Conservation (phyloP, 164 flowering plant genomes). For the Liriodendron chinense region DNA sequence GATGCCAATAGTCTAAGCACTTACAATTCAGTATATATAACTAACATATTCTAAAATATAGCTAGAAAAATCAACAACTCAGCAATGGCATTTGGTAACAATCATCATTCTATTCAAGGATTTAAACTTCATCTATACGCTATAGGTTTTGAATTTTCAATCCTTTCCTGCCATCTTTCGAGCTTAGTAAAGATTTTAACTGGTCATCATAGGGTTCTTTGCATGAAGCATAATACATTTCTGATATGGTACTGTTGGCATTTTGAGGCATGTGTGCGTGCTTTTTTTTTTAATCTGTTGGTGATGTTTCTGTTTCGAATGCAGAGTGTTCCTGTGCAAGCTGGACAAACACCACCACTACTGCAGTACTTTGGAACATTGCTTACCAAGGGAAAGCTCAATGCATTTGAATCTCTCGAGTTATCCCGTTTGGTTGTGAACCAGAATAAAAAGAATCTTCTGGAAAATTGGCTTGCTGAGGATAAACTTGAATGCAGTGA, state of each 20-base stretch:
- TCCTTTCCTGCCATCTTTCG: not conserved
- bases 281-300: not conserved
- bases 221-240: not conserved
- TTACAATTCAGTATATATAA: not conserved
- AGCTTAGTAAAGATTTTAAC: not conserved
- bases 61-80: not conserved
- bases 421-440: constrained; percentile 95
- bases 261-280: not conserved
- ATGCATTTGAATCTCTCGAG: constrained; percentile 92
- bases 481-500: constrained; percentile 97
- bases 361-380: constrained; percentile 96
- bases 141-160: not conserved
- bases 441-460: constrained; percentile 89
- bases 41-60: no score
- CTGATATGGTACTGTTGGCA: not conserved
- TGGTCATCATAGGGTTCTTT: not conserved
- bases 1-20: not conserved
- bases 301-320: constrained; percentile 8
- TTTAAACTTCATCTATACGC: not conserved
- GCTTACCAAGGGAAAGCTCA: constrained; percentile 87
- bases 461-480: constrained; percentile 97
- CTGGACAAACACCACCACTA: constrained; percentile 96
- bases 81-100: not conserved
- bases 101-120: not conserved
- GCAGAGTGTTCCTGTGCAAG: constrained; percentile 98